phyloP scores from a whole-genome alignment of 148 eudicot genomes.

The Fallopia convolvulus region DNA sequence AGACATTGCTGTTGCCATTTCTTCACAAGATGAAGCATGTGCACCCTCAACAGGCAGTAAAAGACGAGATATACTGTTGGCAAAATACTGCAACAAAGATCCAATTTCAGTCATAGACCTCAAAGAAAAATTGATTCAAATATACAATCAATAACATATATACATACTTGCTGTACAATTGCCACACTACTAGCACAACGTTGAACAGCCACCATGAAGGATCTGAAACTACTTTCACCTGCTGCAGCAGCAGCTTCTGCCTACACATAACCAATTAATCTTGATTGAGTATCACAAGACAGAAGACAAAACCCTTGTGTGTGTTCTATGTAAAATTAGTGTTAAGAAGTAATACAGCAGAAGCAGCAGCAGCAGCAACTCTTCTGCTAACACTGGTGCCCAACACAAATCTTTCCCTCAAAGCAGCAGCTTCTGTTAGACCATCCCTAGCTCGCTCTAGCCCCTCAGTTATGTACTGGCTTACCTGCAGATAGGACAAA shows the following conservation, averaged over 20 bases:
- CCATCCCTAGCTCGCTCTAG: conserved; percentile 92
- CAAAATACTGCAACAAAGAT: conserved; percentile 57
- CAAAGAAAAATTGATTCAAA: neutral
- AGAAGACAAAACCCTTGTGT: neutral
- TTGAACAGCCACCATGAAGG: conserved; percentile 98
- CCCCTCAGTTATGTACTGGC: conserved; percentile 84
- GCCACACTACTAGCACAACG: conserved; percentile 98
- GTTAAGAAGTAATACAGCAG: conserved; percentile 65
- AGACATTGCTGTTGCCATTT: conserved; percentile 95
- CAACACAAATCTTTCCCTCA: conserved; percentile 85
- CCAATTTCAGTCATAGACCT: neutral
- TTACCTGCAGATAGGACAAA: conserved; percentile 44
- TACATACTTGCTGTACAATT: conserved; percentile 87
- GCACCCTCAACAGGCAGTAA: conserved; percentile 92
- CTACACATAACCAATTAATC: conserved; percentile 31
- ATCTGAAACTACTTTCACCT: conserved; percentile 95
- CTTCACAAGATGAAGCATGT: conserved; percentile 94
- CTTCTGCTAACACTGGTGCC: conserved; percentile 82
- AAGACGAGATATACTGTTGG: conserved; percentile 82
- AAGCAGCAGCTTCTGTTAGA: conserved; percentile 87
- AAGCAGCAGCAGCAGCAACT: conserved; percentile 99
- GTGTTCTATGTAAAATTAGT: conserved; percentile 2
- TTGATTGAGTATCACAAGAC: conserved; percentile 1
- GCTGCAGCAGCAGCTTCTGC: conserved; percentile 99
- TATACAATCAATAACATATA: conserved; percentile 11